Percentiles rank a stretch among this genome's conserved stretches.
These are phyloP conservation scores for Leishmania martiniquensis DNA, from an alignment of 208 protist species.

Conservation along the genomic window DNA sequence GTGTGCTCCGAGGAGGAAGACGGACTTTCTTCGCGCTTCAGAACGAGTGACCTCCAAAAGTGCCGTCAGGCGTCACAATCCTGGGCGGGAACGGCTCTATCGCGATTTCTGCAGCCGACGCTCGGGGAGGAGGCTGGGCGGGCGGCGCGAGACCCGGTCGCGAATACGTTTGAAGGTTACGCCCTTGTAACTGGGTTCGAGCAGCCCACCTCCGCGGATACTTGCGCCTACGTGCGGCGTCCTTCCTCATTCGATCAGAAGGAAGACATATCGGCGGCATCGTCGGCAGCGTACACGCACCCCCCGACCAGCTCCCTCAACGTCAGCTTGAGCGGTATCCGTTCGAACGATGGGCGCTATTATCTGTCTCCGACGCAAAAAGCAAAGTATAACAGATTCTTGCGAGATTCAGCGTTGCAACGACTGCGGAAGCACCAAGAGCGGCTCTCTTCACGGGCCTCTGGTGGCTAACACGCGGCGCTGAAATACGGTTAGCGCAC, in stretches of 20 bases:
- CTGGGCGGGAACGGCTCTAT: neutral
- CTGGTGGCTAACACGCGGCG: neutral
- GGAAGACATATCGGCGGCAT: neutral
- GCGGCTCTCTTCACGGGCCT: neutral
- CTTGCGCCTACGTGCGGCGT: neutral
- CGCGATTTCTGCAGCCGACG: neutral
- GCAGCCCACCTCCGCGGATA: neutral
- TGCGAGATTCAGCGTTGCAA: constrained; percentile 45
- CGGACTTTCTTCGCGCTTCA: neutral
- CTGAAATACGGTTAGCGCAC: neutral
- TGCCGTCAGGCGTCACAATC: no score
- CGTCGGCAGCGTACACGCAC: neutral
- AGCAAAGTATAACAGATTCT: constrained; percentile 46
- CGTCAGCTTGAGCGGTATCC: neutral
- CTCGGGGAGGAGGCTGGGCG: no score
- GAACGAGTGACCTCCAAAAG: no score
- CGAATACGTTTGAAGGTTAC: neutral
- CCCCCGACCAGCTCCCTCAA: neutral
- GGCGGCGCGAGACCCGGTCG: neutral
- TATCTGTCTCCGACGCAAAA: constrained; percentile 39
- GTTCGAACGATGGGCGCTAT: neutral
- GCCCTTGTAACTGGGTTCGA: neutral
- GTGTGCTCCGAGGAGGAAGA: neutral
- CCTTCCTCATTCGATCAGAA: neutral
- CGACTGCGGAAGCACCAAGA: constrained; percentile 26